These are phyloP conservation scores for Globisporangium yorkense DNA, from an alignment of 352 stramenopile species.

Conservation along the genomic window DNA sequence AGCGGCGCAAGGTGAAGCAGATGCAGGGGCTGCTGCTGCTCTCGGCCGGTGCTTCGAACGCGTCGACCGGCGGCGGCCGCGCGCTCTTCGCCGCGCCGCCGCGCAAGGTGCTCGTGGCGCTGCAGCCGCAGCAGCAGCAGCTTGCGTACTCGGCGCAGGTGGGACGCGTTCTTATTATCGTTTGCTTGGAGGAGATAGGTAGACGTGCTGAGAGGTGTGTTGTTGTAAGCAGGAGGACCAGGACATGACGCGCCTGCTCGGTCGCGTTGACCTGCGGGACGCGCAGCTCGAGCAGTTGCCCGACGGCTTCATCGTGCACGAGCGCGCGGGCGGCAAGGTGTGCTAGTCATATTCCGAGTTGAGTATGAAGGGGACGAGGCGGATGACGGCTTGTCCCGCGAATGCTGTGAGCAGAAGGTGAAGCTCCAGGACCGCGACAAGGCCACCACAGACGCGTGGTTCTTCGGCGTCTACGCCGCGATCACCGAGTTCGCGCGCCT, in stretches of 20 bases:
- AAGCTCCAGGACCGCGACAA: constrained; percentile 78
- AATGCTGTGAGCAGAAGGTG: constrained; percentile 31
- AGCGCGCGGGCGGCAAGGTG: constrained; percentile 38
- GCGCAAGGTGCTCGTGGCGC: constrained; percentile 51
- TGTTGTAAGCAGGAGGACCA: constrained; percentile 40
- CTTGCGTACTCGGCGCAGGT: constrained; percentile 60
- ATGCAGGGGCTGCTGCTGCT: constrained; percentile 74
- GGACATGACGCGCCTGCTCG: constrained; percentile 57
- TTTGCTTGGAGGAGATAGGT: too few relatives aligned
- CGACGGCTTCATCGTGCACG: constrained; percentile 72
- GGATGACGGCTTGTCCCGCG: too few relatives aligned
- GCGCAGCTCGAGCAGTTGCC: constrained; percentile 69
- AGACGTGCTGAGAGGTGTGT: neutral
- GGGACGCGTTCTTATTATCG: neutral
- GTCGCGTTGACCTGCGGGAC: constrained; percentile 45
- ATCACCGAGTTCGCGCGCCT: constrained; percentile 60
- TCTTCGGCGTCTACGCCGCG: constrained; percentile 66
- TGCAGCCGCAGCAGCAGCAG: constrained; percentile 65
- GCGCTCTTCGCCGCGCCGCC: constrained; percentile 6
- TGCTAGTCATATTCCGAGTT: neutral
- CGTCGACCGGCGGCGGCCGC: neutral
- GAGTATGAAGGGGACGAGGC: neutral
- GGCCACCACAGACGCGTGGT: constrained; percentile 72
- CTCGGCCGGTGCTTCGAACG: constrained; percentile 20
- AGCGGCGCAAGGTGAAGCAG: constrained; percentile 68